These are phyloP conservation scores for Globisporangium spiculum DNA, from an alignment of 352 stramenopile genomes.

Conservation along the genomic window DNA sequence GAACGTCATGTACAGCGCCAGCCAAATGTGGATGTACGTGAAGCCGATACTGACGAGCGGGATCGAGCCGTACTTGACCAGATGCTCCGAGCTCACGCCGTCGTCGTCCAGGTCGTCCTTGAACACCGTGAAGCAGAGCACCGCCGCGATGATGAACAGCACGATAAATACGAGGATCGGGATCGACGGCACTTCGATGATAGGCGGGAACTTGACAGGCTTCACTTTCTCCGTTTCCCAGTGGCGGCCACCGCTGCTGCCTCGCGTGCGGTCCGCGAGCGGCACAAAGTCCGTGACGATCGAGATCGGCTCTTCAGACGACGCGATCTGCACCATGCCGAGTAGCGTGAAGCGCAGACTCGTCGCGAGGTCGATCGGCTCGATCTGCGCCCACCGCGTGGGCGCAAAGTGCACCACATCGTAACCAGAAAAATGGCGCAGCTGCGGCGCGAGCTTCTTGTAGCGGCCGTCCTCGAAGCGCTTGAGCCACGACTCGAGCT, in stretches of 20 bases:
- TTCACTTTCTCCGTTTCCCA: slow-evolving; percentile 28
- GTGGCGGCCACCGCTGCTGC: slow-evolving; percentile 15
- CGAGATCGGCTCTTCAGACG: slow-evolving; percentile 48
- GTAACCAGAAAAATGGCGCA: slow-evolving; percentile 59
- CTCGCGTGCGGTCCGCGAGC: slow-evolving; percentile 25
- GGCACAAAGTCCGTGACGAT: slow-evolving; percentile 83
- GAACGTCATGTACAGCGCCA: slow-evolving; percentile 98
- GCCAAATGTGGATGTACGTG: slow-evolving; percentile 95
- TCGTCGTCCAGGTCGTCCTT: slow-evolving; percentile 46
- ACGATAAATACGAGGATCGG: slow-evolving; percentile 42
- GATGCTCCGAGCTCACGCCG: slow-evolving; percentile 53
- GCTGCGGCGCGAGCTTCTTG: slow-evolving; percentile 38
- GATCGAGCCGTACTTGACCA: slow-evolving; percentile 84
- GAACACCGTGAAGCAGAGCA: slow-evolving; percentile 80
- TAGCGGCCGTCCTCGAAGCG: slow-evolving; percentile 77
- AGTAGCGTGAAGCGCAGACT: slow-evolving; percentile 85
- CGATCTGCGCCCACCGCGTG: slow-evolving; percentile 50
- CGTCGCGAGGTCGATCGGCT: slow-evolving; percentile 61
- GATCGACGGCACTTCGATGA: slow-evolving; percentile 75
- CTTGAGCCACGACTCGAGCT: slow-evolving; percentile 74
- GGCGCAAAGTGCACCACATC: slow-evolving; percentile 71
- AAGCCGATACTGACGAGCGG: slow-evolving; percentile 87
- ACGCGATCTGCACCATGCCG: slow-evolving; percentile 82
- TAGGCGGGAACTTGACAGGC: slow-evolving; percentile 75
- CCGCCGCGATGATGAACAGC: slow-evolving; percentile 46